These are phyloP conservation scores for Limonium bicolor DNA, from an alignment of 148 eudicot genomes.

Conservation along the genomic window DNA sequence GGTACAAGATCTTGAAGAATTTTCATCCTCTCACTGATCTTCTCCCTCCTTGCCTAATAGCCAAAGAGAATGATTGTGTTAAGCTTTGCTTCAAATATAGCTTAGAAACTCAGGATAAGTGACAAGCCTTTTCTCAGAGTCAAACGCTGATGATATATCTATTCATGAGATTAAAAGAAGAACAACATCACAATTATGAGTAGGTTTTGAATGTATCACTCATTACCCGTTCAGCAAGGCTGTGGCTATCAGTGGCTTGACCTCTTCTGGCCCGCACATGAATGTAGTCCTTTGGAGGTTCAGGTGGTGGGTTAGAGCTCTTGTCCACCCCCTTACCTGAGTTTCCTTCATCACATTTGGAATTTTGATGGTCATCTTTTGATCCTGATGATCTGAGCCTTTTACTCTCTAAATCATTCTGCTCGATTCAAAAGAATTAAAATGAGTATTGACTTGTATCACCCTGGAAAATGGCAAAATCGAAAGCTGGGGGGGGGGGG, in stretches of 20 bases:
- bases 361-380: constrained; percentile 20
- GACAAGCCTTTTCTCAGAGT: too few relatives aligned
- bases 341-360: constrained; percentile 25
- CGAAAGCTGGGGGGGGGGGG: too few relatives aligned
- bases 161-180: too few relatives aligned
- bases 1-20: constrained; percentile 56
- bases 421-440: constrained; percentile 1
- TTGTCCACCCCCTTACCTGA: constrained; percentile 21
- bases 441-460: not conserved
- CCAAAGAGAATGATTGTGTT: too few relatives aligned
- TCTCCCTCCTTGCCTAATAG: constrained; percentile 52
- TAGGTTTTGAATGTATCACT: too few relatives aligned
- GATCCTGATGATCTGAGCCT: constrained; percentile 19
- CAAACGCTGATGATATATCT: too few relatives aligned
- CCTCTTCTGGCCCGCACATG: constrained; percentile 77
- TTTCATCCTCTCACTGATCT: constrained; percentile 56
- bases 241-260: constrained; percentile 73
- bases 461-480: not conserved
- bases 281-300: constrained; percentile 53
- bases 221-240: constrained; percentile 67
- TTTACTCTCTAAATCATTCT: constrained; percentile 37
- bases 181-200: not conserved
- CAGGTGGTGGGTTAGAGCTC: constrained; percentile 18
- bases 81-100: too few relatives aligned
- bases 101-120: too few relatives aligned